Percentiles rank a stretch among this genome's conserved stretches.
phyloP scores from a whole-genome alignment of 2,329 filamentous ascomycete species.

The Calonectria ilicicola region DNA sequence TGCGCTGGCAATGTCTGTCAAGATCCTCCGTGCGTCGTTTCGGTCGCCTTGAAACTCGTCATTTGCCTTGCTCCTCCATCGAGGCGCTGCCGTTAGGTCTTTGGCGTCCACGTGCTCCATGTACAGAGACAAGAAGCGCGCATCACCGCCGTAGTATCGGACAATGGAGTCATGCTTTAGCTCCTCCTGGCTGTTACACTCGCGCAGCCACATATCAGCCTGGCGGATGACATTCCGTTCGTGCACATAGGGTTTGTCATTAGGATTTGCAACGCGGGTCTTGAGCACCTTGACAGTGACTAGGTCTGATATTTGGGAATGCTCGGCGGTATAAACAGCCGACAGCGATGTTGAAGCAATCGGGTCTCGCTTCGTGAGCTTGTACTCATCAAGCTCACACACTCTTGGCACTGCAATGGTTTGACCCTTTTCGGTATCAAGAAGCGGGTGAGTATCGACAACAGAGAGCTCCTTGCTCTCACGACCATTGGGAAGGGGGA shows the following conservation, averaged over 20 bases:
- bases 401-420: slow-evolving; percentile 62
- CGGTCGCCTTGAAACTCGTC: slow-evolving; percentile 64
- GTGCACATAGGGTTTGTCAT: slow-evolving; percentile 60
- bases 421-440: slow-evolving; percentile 63
- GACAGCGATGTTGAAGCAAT: slow-evolving; percentile 68
- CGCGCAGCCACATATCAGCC: slow-evolving; percentile 70
- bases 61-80: slow-evolving; percentile 61
- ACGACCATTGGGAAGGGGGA: slow-evolving; percentile 61
- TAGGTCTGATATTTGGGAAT: slow-evolving; percentile 65
- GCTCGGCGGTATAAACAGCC: slow-evolving; percentile 66
- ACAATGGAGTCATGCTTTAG: slow-evolving; percentile 70
- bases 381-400: slow-evolving; percentile 65
- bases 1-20: slow-evolving; percentile 66
- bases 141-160: slow-evolving; percentile 69
- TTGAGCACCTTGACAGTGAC: slow-evolving; percentile 73
- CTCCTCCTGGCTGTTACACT: slow-evolving; percentile 67
- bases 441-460: slow-evolving; percentile 60
- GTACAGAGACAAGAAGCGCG: slow-evolving; percentile 69
- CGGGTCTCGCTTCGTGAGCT: slow-evolving; percentile 66
- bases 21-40: slow-evolving; percentile 63
- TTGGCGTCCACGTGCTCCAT: slow-evolving; percentile 72
- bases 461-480: slow-evolving; percentile 61
- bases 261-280: slow-evolving; percentile 56
- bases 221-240: slow-evolving; percentile 69
- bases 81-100: slow-evolving; percentile 61